Evolutionary conservation across 148 eudicot species (phyloP), one percentile per base, ranked within the genome.

Genomic region (Simmondsia chinensis): DNA sequence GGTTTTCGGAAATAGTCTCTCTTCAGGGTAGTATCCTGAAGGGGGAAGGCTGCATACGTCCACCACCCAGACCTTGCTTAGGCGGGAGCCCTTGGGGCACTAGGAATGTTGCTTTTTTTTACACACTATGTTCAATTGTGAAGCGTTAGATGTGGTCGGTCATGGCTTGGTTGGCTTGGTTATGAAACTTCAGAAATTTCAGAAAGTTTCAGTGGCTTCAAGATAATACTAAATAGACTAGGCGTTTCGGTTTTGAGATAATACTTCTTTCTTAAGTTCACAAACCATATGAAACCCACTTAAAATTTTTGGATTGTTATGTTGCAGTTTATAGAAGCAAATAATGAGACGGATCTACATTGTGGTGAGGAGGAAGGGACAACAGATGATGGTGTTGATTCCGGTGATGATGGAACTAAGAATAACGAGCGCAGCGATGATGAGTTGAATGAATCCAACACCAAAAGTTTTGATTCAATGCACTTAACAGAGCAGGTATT

Each of bases 291-390:
- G 15, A 12, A 5, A 26, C 29, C 5, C 49, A 16, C 6, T 10
- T 20, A 17, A 18, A 17, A 50, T 32, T 18, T 29, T 45, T 49
- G 28, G 24, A 55, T 5, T 9, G 10, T 25, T 24, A 5, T 17
- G 20, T 14, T 32, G 52, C 61, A 69, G 74, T 58, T 57, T 46
- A 69, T 58, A 38, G 54, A 63, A 44, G 58, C 55, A 33, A 38
- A 37, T 48, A 38, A 54, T 25, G 64, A 39, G 35, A 14, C 14
- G 24, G 50, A 36, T 28, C n/a, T 33, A 47, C 57, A 27, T 8
- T 47, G 48, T 9, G 47, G 34, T 46, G 67, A 50, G 25, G 69
- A 63, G 45, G 68, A 42, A 15, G 16, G 25, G 9, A 41, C 60
- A 7, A n/a, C n/a, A n/a, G n/a, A n/a, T n/a, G n/a, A n/a, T n/a